Conservation (phyloP, 306 rosid genomes). For the Vigna reflexopilosa region DNA sequence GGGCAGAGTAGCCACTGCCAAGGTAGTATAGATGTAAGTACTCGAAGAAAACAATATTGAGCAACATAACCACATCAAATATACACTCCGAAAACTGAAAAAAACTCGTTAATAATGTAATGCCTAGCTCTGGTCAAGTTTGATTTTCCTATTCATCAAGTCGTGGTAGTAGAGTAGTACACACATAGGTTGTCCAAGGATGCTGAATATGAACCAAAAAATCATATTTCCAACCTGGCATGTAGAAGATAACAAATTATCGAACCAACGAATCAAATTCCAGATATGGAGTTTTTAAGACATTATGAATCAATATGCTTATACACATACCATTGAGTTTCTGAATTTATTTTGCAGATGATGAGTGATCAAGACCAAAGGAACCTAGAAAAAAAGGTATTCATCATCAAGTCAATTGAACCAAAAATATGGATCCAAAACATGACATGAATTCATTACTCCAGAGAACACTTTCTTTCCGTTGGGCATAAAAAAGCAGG, state of each 20-base stretch:
- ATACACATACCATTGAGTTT: slow-evolving; percentile 80
- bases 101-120: neutral
- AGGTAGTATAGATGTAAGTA: neutral
- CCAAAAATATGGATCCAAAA: slow-evolving; percentile 22
- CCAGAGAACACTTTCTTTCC: slow-evolving; percentile 4
- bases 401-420: slow-evolving; percentile 37
- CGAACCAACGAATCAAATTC: slow-evolving; percentile 24
- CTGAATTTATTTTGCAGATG: slow-evolving; percentile 78
- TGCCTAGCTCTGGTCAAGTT: slow-evolving; percentile 47
- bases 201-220: slow-evolving; percentile 90
- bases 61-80: slow-evolving; percentile 34
- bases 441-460: neutral
- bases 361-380: slow-evolving; percentile 82
- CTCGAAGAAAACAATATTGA: slow-evolving; percentile 20
- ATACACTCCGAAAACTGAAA: slow-evolving; percentile 23
- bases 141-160: slow-evolving; percentile 75
- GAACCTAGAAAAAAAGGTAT: slow-evolving; percentile 59
- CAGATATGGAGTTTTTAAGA: neutral
- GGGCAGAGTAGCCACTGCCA: slow-evolving; percentile 26
- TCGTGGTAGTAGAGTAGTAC: slow-evolving; percentile 92
- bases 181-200: slow-evolving; percentile 97
- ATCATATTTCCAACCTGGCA: slow-evolving; percentile 91
- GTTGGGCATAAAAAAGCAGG: slow-evolving; percentile 4
- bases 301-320: slow-evolving; percentile 14
- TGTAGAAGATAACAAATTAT: slow-evolving; percentile 1